Base-by-base conservation (phyloP, 805 yeast species). In the Wickerhamiella bombiphila region DNA sequence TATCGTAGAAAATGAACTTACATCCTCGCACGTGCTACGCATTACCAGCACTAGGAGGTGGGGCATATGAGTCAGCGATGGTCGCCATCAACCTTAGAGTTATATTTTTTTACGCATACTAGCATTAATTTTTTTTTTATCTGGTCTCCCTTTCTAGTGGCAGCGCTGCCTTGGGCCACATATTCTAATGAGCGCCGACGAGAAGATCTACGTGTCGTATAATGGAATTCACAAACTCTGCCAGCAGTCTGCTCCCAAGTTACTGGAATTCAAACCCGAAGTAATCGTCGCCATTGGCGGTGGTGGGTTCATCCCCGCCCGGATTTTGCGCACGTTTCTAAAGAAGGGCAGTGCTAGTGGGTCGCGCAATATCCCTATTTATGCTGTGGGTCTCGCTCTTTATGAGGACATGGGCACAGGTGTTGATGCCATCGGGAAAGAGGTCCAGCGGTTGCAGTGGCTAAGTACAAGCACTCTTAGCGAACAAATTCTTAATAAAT, bases 241-340 rank as follows among this genome's bases (percentile, higher is more conserved):
- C 56, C 82, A 79, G 60, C 68, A 70, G 53, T 64, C 72, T 11
- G 80, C 82, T 8, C 64, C 56, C 28, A 57, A 63, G 37, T 66
- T 77, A 50, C 59, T 65, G 50, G 64, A 57, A 42, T 77, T 82
- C 65, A 73, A 81, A 50, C 93, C 94, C 29, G 93, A 86, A 58
- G 68, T 82, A 42, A 81, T 86, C 61, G 81, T 88, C 45, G 96
- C 97, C 49, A 83, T 88, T 53, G 98, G 68, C 54, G 94, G 94
- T 51, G 94, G 98, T 56, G 98, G 97, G 2, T 82, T 88, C 59
- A 91, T 88, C 41, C 98, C 97, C 20, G 96, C 98, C 6, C 74
- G 98, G 58, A 91, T 91, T 61, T 69, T 88, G 57, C 74, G 98
- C 59, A 76, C 97, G 2, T 91, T 88, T 60, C 66, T 88, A 49